Conservation (phyloP, 2,329 filamentous ascomycete species). For the Bertia moriformis region DNA sequence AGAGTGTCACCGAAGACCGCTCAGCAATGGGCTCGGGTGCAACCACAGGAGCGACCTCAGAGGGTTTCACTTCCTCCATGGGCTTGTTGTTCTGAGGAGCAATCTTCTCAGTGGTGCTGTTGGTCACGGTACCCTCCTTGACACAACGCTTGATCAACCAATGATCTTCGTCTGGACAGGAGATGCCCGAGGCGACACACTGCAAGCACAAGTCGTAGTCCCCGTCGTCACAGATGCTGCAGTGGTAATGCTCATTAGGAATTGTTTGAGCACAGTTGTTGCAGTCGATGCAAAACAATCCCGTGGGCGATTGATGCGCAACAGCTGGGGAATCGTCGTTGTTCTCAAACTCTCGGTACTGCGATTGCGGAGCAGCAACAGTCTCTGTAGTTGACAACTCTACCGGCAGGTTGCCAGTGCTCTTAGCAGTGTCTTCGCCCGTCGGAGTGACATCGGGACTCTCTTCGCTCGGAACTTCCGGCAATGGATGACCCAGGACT, state of each 20-base stretch:
- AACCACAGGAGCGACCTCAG: not conserved
- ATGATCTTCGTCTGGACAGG: constrained; percentile 67
- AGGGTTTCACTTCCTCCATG: not conserved
- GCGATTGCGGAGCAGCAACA: not conserved
- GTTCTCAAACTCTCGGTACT: not conserved
- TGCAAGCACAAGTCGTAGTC: constrained; percentile 83
- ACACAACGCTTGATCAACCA: constrained; percentile 90
- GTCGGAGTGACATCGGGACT: not conserved
- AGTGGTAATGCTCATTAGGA: constrained; percentile 78
- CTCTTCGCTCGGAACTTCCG: not conserved
- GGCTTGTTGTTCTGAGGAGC: constrained; percentile 46
- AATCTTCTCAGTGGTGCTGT: constrained; percentile 73
- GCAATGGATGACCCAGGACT: not conserved
- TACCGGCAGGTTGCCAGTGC: too few species aligned
- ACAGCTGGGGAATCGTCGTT: not conserved
- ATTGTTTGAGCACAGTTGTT: constrained; percentile 75
- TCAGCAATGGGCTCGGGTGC: not conserved
- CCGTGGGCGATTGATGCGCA: constrained; percentile 4
- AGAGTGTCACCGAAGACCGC: too few species aligned
- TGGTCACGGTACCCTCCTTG: constrained; percentile 62
- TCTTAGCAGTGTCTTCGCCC: too few species aligned
- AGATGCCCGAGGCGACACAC: constrained; percentile 62
- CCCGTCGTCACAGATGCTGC: constrained; percentile 79
- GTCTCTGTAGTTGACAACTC: not conserved
- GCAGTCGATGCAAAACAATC: constrained; percentile 75